Evolutionary conservation across 176 grass and related monocot genomes (phyloP).

Genomic region (Oryza nivara): DNA sequence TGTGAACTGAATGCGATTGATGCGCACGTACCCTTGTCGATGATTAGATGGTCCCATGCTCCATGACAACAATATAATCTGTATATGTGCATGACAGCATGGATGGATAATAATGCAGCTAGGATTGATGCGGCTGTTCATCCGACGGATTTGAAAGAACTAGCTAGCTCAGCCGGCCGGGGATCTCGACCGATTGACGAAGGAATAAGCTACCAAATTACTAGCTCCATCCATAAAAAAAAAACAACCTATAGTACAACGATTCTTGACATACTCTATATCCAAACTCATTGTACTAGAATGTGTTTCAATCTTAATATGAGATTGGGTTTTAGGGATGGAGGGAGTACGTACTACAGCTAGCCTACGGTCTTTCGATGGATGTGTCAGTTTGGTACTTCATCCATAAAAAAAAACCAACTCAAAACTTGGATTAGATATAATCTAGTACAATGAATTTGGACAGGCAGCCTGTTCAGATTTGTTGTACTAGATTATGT

Average conservation of each 20-base stretch:
- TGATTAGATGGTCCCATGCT: conserved; percentile 30
- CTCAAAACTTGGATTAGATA: too few relatives aligned
- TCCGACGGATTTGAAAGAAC: conserved; percentile 22
- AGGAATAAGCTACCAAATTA: background rate
- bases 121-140: conserved; percentile 10
- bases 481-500: too few relatives aligned
- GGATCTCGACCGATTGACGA: background rate
- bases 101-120: background rate
- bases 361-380: background rate
- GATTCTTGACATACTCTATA: too few relatives aligned
- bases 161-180: background rate
- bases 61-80: background rate
- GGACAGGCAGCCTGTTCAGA: too few relatives aligned
- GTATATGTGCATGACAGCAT: background rate
- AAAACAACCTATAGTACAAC: too few relatives aligned
- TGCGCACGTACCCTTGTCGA: background rate
- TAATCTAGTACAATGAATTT: too few relatives aligned
- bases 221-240: too few relatives aligned
- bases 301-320: too few relatives aligned
- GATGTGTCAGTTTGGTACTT: background rate
- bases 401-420: too few relatives aligned
- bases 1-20: background rate
- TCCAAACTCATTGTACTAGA: too few relatives aligned
- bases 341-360: too few relatives aligned
- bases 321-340: too few relatives aligned